Conservation (phyloP, 1,284 basidiomycete species). For the Ustilago curta region DNA sequence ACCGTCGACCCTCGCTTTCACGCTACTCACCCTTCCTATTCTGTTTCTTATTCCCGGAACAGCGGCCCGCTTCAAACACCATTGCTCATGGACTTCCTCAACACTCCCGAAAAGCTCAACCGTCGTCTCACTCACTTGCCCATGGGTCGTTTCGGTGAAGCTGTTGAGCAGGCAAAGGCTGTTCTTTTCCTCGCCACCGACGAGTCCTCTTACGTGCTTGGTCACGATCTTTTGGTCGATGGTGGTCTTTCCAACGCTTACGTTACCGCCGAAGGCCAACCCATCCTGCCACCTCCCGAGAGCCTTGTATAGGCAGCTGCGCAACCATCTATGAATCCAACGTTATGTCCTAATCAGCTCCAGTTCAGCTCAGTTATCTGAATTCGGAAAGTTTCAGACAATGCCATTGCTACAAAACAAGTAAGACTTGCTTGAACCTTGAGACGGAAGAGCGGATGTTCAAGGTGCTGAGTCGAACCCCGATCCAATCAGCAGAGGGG, state of each 20-base stretch:
- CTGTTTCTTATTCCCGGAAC: background rate
- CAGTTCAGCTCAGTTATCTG: too few relatives aligned
- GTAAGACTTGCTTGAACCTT: too few relatives aligned
- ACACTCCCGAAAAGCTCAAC: constrained; percentile 95
- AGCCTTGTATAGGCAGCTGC: constrained; percentile 33
- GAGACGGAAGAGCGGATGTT: too few relatives aligned
- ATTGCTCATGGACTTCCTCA: constrained; percentile 95
- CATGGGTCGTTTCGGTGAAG: constrained; percentile 96
- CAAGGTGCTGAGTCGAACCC: too few relatives aligned
- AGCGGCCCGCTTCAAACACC: constrained; percentile 75
- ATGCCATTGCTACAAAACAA: too few relatives aligned
- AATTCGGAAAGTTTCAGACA: too few relatives aligned
- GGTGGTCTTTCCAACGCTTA: constrained; percentile 48
- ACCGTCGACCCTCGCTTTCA: background rate
- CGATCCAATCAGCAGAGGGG: too few relatives aligned
- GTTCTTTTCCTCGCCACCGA: constrained; percentile 81
- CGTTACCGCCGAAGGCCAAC: constrained; percentile 54
- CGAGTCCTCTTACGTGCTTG: constrained; percentile 73
- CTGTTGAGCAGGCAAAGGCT: constrained; percentile 89
- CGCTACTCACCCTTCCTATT: background rate
- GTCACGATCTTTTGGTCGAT: constrained; percentile 49
- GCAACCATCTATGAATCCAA: too few relatives aligned
- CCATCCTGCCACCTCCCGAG: constrained; percentile 43
- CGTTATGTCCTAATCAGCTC: background rate
- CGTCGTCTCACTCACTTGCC: constrained; percentile 90